Conservation (phyloP, 169 alveolate species). For the Eimeria falciformis region DNA sequence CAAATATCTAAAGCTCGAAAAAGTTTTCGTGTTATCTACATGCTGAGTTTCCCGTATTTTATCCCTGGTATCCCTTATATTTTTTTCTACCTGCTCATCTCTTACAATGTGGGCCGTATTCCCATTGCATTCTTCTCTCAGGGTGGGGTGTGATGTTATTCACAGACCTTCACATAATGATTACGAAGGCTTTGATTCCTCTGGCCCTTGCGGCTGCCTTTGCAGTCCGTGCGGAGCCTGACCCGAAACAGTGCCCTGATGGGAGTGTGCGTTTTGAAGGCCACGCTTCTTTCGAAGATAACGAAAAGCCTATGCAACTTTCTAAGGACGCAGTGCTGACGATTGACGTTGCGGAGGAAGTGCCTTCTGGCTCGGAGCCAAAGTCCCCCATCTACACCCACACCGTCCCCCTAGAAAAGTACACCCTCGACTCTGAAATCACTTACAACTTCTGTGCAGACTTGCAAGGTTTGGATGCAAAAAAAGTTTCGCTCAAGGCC, state of each 20-base stretch:
- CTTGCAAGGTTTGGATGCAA: slow-evolving; percentile 13
- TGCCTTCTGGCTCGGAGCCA: slow-evolving; percentile 25
- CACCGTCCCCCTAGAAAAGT: slow-evolving; percentile 6
- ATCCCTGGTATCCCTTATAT: too few species aligned
- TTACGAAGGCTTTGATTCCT: neutral
- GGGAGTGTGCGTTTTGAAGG: slow-evolving; percentile 67
- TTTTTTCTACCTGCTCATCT: too few species aligned
- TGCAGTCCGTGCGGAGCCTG: slow-evolving; percentile 54
- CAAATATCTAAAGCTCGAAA: too few species aligned
- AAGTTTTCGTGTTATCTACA: too few species aligned
- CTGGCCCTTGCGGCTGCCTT: slow-evolving; percentile 65
- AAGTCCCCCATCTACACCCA: slow-evolving; percentile 65
- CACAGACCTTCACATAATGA: neutral
- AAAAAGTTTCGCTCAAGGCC: slow-evolving; percentile 54
- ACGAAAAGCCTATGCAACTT: slow-evolving; percentile 17
- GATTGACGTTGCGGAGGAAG: slow-evolving; percentile 59
- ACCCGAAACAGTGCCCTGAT: slow-evolving; percentile 20
- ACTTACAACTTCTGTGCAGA: slow-evolving; percentile 60
- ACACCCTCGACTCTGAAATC: slow-evolving; percentile 48
- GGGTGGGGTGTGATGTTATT: neutral
- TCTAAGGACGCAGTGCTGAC: slow-evolving; percentile 59
- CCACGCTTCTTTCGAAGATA: slow-evolving; percentile 51
- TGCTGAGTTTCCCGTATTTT: too few species aligned
- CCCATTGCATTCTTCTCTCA: too few species aligned
- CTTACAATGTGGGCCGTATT: too few species aligned